A percentile compares a stretch with the other conserved stretches of the same genome.
These are phyloP conservation scores for Hymenoscyphus infarciens DNA, from an alignment of 2,329 filamentous ascomycete species.

Conservation along the genomic window DNA sequence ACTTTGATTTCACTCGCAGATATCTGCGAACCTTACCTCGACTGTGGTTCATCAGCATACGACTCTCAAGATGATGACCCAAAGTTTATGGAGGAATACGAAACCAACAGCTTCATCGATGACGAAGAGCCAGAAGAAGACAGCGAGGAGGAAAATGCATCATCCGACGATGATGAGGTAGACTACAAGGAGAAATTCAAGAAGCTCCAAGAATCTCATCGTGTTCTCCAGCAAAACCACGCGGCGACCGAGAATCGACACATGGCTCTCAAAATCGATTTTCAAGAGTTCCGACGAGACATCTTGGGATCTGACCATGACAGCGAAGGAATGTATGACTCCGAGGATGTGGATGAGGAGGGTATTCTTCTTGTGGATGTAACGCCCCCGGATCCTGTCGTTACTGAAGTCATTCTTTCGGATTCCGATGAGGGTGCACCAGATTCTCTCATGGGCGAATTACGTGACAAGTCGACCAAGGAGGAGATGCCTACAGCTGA, in stretches of 20 bases:
- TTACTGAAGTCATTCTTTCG: slow-evolving; percentile 25
- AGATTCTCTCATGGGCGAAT: slow-evolving; percentile 5
- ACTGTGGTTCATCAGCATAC: slow-evolving; percentile 30
- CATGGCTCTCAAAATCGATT: slow-evolving; percentile 6
- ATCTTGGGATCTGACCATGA: slow-evolving; percentile 21
- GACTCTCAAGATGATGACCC: slow-evolving; percentile 28
- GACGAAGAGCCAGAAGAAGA: slow-evolving; percentile 9
- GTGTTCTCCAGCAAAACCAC: slow-evolving; percentile 7
- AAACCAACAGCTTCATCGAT: slow-evolving; percentile 22
- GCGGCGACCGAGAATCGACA: slow-evolving; percentile 9
- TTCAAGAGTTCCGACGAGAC: slow-evolving; percentile 18
- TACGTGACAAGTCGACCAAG: slow-evolving; percentile 11
- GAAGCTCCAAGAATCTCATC: slow-evolving; percentile 7
- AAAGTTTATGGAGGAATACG: slow-evolving; percentile 26
- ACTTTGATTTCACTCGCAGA: not conserved
- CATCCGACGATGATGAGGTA: slow-evolving; percentile 19
- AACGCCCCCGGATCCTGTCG: slow-evolving; percentile 15
- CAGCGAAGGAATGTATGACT: slow-evolving; percentile 1
- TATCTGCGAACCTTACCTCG: slow-evolving; percentile 20
- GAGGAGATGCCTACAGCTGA: slow-evolving; percentile 35
- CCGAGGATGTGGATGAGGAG: slow-evolving; percentile 17
- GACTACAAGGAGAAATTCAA: slow-evolving; percentile 25
- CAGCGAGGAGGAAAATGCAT: slow-evolving; percentile 14
- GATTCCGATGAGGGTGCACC: slow-evolving; percentile 22
- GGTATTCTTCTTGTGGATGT: slow-evolving; percentile 20